A percentile compares a stretch with the other conserved stretches of the same genome.
These are phyloP conservation scores for Sporisorium reilianum DNA, from an alignment of 1,284 basidiomycete species.

Conservation along the genomic window DNA sequence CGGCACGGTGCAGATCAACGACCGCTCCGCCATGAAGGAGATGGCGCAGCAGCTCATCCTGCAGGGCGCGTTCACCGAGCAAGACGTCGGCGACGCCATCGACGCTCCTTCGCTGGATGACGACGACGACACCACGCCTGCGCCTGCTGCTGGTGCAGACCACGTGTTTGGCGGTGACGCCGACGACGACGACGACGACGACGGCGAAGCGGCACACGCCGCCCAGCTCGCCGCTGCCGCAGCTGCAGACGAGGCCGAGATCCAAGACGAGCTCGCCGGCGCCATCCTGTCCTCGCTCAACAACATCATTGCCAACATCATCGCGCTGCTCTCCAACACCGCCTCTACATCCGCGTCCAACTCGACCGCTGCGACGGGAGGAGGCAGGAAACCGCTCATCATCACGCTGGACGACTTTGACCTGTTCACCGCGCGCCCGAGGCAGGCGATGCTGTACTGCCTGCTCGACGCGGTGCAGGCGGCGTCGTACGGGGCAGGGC, in stretches of 20 bases:
- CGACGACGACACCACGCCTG: conserved; percentile 16
- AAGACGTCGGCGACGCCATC: conserved; percentile 33
- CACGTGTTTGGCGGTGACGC: conserved; percentile 41
- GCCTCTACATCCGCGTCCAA: conserved; percentile 11
- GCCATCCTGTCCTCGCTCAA: conserved; percentile 47
- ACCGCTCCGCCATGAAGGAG: conserved; percentile 61
- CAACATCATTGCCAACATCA: conserved; percentile 58
- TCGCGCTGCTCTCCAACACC: conserved; percentile 57
- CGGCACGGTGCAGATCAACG: conserved; percentile 57
- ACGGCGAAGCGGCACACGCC: background rate
- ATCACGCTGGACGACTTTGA: conserved; percentile 66
- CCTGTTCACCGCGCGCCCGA: conserved; percentile 55
- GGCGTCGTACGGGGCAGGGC: conserved; percentile 58
- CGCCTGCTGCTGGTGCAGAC: conserved; percentile 5
- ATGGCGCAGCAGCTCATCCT: conserved; percentile 65
- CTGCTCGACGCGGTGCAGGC: conserved; percentile 67
- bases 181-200: conserved; percentile 27
- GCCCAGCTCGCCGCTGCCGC: background rate
- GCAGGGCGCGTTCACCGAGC: conserved; percentile 57
- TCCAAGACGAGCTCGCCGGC: conserved; percentile 36
- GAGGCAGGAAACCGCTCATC: conserved; percentile 52
- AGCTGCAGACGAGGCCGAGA: conserved; percentile 31
- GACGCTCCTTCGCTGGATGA: conserved; percentile 2
- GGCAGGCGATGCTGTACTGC: conserved; percentile 67
- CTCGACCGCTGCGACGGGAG: background rate